These are phyloP conservation scores for Brassica carinata DNA, from an alignment of 345 rosid species.

Conservation along the genomic window DNA sequence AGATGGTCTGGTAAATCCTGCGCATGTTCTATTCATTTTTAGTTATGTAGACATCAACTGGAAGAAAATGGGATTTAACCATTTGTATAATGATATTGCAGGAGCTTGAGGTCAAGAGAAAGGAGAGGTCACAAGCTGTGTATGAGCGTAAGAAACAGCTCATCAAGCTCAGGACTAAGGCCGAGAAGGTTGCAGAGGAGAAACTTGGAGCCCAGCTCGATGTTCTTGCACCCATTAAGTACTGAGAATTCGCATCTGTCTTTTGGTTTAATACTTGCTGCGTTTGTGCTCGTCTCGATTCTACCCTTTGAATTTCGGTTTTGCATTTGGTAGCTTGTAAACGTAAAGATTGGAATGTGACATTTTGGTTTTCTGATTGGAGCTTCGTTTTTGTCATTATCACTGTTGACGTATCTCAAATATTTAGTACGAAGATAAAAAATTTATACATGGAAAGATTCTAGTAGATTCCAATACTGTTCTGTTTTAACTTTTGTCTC, in stretches of 20 bases:
- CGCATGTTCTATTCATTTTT: background rate
- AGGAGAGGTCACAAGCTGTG: slow-evolving; percentile 1
- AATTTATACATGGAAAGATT: too few relatives aligned
- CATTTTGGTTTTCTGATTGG: background rate
- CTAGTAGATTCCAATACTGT: too few relatives aligned
- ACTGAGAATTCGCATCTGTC: slow-evolving; percentile 38
- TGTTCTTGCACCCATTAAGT: slow-evolving; percentile 63
- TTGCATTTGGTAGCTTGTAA: slow-evolving; percentile 21
- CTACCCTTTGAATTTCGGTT: slow-evolving; percentile 1
- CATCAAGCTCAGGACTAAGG: slow-evolving; percentile 36
- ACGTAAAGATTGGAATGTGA: slow-evolving; percentile 19
- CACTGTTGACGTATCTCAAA: background rate
- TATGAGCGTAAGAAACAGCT: background rate
- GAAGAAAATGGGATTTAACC: background rate
- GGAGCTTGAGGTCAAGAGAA: background rate
- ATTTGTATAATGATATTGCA: background rate
- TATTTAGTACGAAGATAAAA: too few relatives aligned
- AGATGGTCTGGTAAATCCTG: background rate
- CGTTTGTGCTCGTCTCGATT: slow-evolving; percentile 4
- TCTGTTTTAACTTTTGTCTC: too few relatives aligned
- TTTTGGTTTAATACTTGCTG: background rate
- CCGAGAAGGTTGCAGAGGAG: slow-evolving; percentile 79
- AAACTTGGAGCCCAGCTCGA: slow-evolving; percentile 78
- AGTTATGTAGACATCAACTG: background rate
- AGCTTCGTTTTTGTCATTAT: background rate